Base-by-base conservation (phyloP, 106 monocot genomes). In the Posidonia australis region DNA sequence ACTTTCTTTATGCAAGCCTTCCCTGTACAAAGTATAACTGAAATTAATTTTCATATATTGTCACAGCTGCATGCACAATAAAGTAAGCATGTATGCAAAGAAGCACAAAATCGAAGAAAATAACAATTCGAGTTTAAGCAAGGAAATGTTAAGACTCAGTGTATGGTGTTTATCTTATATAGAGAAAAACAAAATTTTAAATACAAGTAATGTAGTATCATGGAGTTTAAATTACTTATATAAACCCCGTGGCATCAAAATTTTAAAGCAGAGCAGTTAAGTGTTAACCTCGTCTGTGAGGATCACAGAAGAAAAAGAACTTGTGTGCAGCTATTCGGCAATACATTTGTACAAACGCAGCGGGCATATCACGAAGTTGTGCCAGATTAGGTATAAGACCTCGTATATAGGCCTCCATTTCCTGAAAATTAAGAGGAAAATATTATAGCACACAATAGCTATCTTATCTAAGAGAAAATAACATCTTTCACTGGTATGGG, bases 301-400 rank as follows among this genome's bases (percentile, higher is more conserved):
- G 90, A 79, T 96, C 90, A 70, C 96, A 96, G 51, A 90, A 90
- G 90, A 96, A 96, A 82, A 90, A 96, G 87, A 96, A 96, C 57
- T 96, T 96, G 67, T 81, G 96, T 23, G 90, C 96, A 80, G 96
- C 96, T 72, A 96, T 96, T 54, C 90, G 82, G 58, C 96, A 96
- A 64, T 96, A 96, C 96, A 96, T 96, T 74, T 90, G 90, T 69
- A 90, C 75, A 82, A 96, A 96, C 58, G 84, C 84, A 52, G 90
- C 48, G 21, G 96, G 96, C 90, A 96, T 96, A 72, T 96, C 96
- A 70, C 90, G 82, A 16, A 96, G 77, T 58, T 96, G 96, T 42
- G 96, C 90, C 43, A 96, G 64, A 68, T 96, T 96, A 46, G 96
- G 96, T 67, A 96, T 96, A 65, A 96, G 90, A 19, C 96, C 96